Base-by-base conservation (phyloP, 306 rosid species). In the Vachellia collinsii region DNA sequence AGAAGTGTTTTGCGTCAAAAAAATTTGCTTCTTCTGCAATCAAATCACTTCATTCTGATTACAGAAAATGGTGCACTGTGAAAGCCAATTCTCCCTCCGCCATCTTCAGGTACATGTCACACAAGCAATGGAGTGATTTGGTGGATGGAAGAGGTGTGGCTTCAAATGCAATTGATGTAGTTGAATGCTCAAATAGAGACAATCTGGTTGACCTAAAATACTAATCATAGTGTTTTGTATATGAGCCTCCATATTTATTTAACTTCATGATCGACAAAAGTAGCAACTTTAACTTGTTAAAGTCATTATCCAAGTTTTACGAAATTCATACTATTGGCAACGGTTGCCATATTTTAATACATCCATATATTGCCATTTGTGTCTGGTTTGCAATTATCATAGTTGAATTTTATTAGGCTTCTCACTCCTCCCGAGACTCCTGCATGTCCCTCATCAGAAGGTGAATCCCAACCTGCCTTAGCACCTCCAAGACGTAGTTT, bases 401-500 rank as follows among this genome's bases (percentile, higher is more conserved):
- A 43, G 37, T 70, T 87, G 64, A 70, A 11, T 85, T 79, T 82
- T 77, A 48, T 51, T 83, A 95, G 99, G 99, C 99, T 95, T 85
- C 99, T 95, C 77, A 90, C 99, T 79, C 99, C 99, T 71, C 99
- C 99, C 7, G 99, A 91, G 75, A 95, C 99, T 46, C 98, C 99
- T 37, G 86, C 88, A 75, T 84, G 89, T 74, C 92, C 91, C 86
- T 70, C 96, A 64, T 87, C 93, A 34, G 94, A 88, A 75, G 86
- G 88, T 67, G 97, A 93, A 80, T 71, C 90, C 72, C 92, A 88
- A 43, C 56, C 86, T 46, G 72, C 87, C 56, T 51, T 83, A 9
- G 90, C 65, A 11, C 89, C 93, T 76, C 87, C 92, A 46, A 86
- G 94, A 79, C 82, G 86, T 79, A 88, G 90, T 63, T 77, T 87